A percentile compares a stretch with the other conserved stretches of the same genome.
Evolutionary conservation across 2,329 filamentous ascomycete species (phyloP).

Genomic region (Thielaviopsis musarum): DNA sequence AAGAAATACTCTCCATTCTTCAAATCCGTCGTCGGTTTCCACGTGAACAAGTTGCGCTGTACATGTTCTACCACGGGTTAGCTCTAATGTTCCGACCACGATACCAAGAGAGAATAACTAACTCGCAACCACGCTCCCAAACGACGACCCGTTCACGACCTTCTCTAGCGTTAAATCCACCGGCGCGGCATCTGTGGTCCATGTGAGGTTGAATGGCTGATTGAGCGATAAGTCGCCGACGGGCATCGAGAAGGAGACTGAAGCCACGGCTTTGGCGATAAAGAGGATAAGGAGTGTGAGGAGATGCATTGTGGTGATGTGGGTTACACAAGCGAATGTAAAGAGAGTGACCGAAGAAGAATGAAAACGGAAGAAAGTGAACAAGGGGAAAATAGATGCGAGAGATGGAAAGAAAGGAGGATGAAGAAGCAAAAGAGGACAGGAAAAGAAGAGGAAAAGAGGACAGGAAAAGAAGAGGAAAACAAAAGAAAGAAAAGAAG

Average conservation of each 20-base stretch:
- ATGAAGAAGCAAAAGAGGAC: too few relatives aligned
- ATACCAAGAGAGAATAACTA: neutral
- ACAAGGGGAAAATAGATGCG: too few relatives aligned
- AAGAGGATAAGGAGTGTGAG: neutral
- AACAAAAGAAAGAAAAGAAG: neutral
- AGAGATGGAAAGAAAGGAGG: too few relatives aligned
- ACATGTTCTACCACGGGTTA: neutral
- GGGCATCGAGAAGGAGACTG: neutral
- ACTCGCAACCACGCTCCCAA: neutral
- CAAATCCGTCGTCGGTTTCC: neutral
- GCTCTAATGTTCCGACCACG: neutral
- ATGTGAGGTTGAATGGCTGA: constrained; percentile 1
- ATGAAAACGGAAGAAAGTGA: neutral
- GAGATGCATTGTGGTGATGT: neutral
- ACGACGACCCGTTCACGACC: neutral
- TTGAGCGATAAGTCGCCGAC: neutral
- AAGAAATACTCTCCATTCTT: neutral
- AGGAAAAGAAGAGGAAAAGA: neutral
- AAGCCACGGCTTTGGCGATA: neutral
- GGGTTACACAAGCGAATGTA: neutral
- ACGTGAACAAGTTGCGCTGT: neutral
- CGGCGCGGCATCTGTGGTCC: constrained; percentile 2
- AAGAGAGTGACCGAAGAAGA: neutral
- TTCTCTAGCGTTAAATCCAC: neutral
- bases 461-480: neutral